phyloP scores from a whole-genome alignment of 106 monocot species.

The Phalaenopsis aphrodite region DNA sequence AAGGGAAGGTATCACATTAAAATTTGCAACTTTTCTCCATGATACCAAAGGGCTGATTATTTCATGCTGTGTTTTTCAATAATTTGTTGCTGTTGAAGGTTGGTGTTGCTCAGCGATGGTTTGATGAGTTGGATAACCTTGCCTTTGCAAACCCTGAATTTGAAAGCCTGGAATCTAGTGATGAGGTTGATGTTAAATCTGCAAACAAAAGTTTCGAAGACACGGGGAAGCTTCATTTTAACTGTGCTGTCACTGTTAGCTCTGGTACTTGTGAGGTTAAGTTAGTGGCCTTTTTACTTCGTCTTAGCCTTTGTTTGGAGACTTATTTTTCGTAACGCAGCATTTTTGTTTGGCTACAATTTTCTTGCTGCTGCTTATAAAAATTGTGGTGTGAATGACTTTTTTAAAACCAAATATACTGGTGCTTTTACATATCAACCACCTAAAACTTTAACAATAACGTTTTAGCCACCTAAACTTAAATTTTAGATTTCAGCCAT shows the following conservation, averaged over 20 bases:
- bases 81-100: constrained; percentile 34
- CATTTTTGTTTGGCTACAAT: too few relatives aligned
- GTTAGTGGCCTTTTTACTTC: neutral
- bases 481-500: too few relatives aligned
- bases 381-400: too few relatives aligned
- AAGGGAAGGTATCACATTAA: constrained; percentile 44
- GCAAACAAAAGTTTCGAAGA: constrained; percentile 16
- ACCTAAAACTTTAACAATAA: too few relatives aligned
- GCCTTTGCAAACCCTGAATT: constrained; percentile 30
- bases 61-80: neutral
- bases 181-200: constrained; percentile 16
- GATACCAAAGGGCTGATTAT: neutral
- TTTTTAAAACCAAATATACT: too few relatives aligned
- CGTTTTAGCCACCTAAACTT: too few relatives aligned
- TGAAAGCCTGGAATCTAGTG: constrained; percentile 10
- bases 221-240: constrained; percentile 27
- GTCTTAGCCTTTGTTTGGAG: neutral
- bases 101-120: constrained; percentile 88
- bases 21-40: neutral
- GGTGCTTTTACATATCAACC: too few relatives aligned
- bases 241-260: constrained; percentile 63
- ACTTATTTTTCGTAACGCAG: too few relatives aligned
- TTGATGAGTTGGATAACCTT: constrained; percentile 86
- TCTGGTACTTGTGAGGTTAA: constrained; percentile 85
- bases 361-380: too few relatives aligned